phyloP scores from a whole-genome alignment of 345 rosid genomes.

The Bruguiera gymnorhiza region DNA sequence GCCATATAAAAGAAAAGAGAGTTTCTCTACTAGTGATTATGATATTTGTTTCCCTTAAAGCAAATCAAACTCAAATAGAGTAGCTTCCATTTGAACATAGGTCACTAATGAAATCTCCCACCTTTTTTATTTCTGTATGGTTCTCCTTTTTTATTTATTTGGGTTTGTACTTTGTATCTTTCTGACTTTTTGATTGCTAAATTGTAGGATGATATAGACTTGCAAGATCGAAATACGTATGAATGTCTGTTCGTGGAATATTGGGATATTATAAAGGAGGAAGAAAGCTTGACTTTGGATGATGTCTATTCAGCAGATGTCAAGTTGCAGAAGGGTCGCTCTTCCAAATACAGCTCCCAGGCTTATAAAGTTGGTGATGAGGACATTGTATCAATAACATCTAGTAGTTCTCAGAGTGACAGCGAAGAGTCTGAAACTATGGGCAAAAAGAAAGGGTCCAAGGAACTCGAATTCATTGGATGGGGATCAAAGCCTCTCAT shows the following conservation, averaged over 20 bases:
- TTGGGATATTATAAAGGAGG: slow-evolving; percentile 38
- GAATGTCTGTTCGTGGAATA: slow-evolving; percentile 49
- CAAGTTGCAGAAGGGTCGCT: slow-evolving; percentile 12
- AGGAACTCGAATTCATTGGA: slow-evolving; percentile 31
- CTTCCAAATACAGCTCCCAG: background rate
- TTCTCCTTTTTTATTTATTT: background rate
- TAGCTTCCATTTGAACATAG: background rate
- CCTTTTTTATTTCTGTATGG: background rate
- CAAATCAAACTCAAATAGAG: background rate
- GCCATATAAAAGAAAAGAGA: too few species aligned
- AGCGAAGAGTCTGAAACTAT: slow-evolving; percentile 6
- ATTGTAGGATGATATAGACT: slow-evolving; percentile 25
- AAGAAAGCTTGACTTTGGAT: slow-evolving; percentile 37
- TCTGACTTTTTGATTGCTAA: background rate
- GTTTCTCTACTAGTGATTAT: background rate
- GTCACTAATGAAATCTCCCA: background rate
- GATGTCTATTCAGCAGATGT: slow-evolving; percentile 31
- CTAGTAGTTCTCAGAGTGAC: slow-evolving; percentile 24
- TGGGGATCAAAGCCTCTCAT: slow-evolving; percentile 56
- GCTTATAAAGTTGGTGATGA: slow-evolving; percentile 4
- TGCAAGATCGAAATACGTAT: slow-evolving; percentile 31
- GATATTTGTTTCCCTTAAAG: background rate
- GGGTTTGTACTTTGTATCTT: background rate
- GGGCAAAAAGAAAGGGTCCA: slow-evolving; percentile 18
- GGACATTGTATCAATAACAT: background rate